Base-by-base conservation (phyloP, 2,329 filamentous ascomycete species). In the Aspergillus unguis region DNA sequence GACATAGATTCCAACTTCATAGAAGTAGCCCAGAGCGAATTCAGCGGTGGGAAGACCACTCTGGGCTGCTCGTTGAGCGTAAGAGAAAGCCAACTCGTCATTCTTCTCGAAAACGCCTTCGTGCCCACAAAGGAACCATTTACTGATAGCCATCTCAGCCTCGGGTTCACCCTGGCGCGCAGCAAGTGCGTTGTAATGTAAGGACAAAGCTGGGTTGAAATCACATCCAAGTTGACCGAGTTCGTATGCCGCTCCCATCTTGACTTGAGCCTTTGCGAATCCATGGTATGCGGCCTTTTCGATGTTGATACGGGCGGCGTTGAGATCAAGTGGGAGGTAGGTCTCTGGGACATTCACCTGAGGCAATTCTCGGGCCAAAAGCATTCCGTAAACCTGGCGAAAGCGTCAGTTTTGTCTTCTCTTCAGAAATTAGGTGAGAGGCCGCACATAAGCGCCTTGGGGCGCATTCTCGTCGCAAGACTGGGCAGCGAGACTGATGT, bases 41-140 rank as follows among this genome's bases (percentile, higher is more conserved):
- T 97, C 91, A 44, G 92, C 94, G 0, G 92, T 97, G 0, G 90
- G 81, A 44, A 97, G 80, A 50, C 91, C 91, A 36, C 85, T 83
- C 46, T 84, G 79, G 6, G 94, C 92, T 8, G 94, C 94, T 60
- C 92, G 84, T 62, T 92, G 84, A 1, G 94, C 94, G 66, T 96
- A 97, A 47, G 85, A 87, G 72, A 89, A 99, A 5, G 94, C 92
- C 44, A 97, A 76, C 67, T 92, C 88, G 72, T 99, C 94, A 65
- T 96, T 97, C 79, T 97, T 97, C 55, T 89, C 83, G 66, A 99
- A 96, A 5, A 95, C 80, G 25, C 87, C 87, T 61, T 97, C 92
- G 59, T 94, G 92, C 2, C 94, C 94, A 65, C 95, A 97, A 28
- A 99, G 80, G 68, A 97, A 99, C 94, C 94, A 99, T 72, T 96